Evolutionary conservation across 768 basidiomycete species (phyloP).

Genomic region (Podaxis rugospora): DNA sequence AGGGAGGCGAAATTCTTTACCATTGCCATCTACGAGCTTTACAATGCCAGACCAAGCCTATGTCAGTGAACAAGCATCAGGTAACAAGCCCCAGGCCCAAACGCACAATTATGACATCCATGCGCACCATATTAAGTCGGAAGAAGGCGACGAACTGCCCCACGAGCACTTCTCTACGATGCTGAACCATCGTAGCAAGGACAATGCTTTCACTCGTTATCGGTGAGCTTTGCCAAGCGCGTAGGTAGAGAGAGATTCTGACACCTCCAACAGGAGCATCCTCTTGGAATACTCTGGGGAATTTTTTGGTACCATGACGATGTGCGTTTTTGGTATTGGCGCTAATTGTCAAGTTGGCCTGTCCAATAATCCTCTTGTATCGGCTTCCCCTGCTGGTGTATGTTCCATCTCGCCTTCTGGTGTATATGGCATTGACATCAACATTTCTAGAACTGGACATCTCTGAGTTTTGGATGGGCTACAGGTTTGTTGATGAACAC

Average conservation of each 20-base stretch:
- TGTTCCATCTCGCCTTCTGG: slow-evolving; percentile 18
- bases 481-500: slow-evolving; percentile 13
- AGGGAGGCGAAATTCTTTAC: background rate
- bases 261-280: background rate
- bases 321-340: slow-evolving; percentile 50
- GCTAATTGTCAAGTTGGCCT: slow-evolving; percentile 48
- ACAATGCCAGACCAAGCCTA: background rate
- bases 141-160: background rate
- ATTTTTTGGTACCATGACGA: slow-evolving; percentile 49
- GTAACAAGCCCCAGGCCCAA: background rate
- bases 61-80: background rate
- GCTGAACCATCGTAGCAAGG: background rate
- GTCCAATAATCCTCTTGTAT: slow-evolving; percentile 33
- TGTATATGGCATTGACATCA: background rate
- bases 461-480: slow-evolving; percentile 45
- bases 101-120: background rate
- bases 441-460: slow-evolving; percentile 18
- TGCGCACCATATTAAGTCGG: background rate
- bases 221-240: background rate
- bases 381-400: slow-evolving; percentile 45
- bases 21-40: background rate
- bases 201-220: background rate
- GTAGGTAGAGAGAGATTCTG: background rate
- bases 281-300: slow-evolving; percentile 33
- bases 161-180: background rate